Evolutionary conservation across 75 land plant species (phyloP).

Genomic region (Gnetum montanum): DNA sequence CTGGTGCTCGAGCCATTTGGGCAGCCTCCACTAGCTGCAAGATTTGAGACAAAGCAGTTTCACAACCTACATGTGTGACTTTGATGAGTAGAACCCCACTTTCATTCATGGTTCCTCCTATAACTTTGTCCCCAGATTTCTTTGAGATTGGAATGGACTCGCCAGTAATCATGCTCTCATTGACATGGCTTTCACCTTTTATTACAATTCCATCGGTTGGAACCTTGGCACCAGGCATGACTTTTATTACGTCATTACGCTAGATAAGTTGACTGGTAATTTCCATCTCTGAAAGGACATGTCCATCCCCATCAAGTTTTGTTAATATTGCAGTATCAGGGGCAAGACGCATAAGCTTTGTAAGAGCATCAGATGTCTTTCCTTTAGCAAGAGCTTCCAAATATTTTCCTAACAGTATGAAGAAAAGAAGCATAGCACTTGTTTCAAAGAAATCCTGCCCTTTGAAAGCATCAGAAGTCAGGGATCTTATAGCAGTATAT

Average conservation of each 20-base stretch:
- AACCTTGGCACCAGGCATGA: slow-evolving; percentile 83
- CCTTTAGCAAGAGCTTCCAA: slow-evolving; percentile 48
- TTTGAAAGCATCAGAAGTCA: slow-evolving; percentile 28
- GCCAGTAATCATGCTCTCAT: slow-evolving; percentile 98
- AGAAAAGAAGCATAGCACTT: slow-evolving; percentile 46
- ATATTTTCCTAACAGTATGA: slow-evolving; percentile 41
- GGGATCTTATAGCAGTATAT: slow-evolving; percentile 28
- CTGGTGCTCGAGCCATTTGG: slow-evolving; percentile 95
- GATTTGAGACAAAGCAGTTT: slow-evolving; percentile 85
- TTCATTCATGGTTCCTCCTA: slow-evolving; percentile 88
- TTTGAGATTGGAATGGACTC: slow-evolving; percentile 79
- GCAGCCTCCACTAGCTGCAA: slow-evolving; percentile 89
- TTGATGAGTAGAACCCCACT: slow-evolving; percentile 64
- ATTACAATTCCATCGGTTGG: slow-evolving; percentile 76
- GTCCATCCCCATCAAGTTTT: slow-evolving; percentile 38
- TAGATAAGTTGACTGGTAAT: slow-evolving; percentile 73
- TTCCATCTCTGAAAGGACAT: slow-evolving; percentile 50
- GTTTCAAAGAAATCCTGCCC: slow-evolving; percentile 70
- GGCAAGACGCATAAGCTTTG: slow-evolving; percentile 57
- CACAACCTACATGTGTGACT: slow-evolving; percentile 91
- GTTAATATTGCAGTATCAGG: slow-evolving; percentile 53
- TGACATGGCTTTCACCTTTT: slow-evolving; percentile 81
- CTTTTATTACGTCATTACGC: slow-evolving; percentile 78
- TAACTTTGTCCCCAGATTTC: slow-evolving; percentile 58
- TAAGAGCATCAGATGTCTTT: slow-evolving; percentile 69